A percentile compares a stretch with the other conserved stretches of the same genome.
Evolutionary conservation across 1,284 basidiomycete genomes (phyloP).

Genomic region (Polyporus tsugae): DNA sequence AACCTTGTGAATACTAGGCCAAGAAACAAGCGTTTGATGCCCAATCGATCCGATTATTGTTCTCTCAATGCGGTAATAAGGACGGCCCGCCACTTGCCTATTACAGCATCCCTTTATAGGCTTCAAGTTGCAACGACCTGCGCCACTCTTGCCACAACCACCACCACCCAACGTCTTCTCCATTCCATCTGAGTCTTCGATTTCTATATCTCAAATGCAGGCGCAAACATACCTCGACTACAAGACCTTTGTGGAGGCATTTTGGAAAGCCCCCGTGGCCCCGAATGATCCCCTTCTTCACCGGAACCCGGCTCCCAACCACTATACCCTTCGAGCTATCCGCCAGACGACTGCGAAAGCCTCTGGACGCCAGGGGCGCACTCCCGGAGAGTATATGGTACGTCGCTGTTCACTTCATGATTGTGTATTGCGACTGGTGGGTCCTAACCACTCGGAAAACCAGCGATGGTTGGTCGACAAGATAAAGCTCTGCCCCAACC

Average conservation of each 20-base stretch:
- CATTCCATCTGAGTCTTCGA: background rate
- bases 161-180: background rate
- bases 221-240: background rate
- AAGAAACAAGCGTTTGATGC: background rate
- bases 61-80: background rate
- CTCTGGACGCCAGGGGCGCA: background rate
- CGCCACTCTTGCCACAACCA: background rate
- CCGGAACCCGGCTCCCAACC: background rate
- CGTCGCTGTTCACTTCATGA: background rate
- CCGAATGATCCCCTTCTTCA: background rate
- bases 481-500: background rate
- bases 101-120: background rate
- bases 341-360: background rate
- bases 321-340: background rate
- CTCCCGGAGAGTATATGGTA: slow-evolving; percentile 6
- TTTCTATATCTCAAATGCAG: background rate
- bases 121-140: background rate
- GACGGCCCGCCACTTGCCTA: background rate
- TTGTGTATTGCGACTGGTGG: background rate
- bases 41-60: background rate
- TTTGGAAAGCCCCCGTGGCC: background rate
- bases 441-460: background rate
- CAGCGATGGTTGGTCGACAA: slow-evolving; percentile 1
- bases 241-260: background rate
- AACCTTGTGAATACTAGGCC: too few species aligned